Base-by-base conservation (phyloP, 345 rosid genomes). In the Syzygium aqueum region DNA sequence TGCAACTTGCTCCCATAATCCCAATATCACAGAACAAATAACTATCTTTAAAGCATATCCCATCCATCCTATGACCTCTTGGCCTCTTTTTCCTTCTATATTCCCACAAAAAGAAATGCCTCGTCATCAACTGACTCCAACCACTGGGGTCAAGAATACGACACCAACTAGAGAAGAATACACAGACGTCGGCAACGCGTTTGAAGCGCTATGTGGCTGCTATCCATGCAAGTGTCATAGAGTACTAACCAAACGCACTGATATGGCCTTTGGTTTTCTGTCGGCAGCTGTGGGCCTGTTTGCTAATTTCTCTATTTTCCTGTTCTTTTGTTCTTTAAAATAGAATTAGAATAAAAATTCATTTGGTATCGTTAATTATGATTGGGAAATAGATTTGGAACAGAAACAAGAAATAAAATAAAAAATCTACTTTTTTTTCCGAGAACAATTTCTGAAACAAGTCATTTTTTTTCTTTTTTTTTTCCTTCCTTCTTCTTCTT, bases 201-300 rank as follows among this genome's bases (percentile, higher is more conserved):
- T 0, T 19, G 3, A 33, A 73, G 19, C 80, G 0, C 27, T 33
- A 7, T 9, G 0, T 33, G 0, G 80, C 25, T 19, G 0, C 80
- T 73, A 17, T 0, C 49, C 49, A 9, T 8, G 80, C 80, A 33
- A 73, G 80, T 73, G 49, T 0, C 80, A 8, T 19, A 73, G 46
- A 19, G 11, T 5, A 33, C 7, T 19, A 19, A 0, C 25, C 10
- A 33, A 21, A 0, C 13, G 0, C 27, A 2, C 46, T 0, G 14
- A 73, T 37, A 21, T 9, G 80, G 25, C 80, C 25, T 9, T 25
- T 19, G 27, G 7, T 33, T 67, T 73, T 33, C 49, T 37, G 49
- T 43, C 46, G 46, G 46, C 46, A 43, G 46, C 46, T 43, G 7
- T 43, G 46, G 46, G 46, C 46, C 46, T 43, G 46, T 43, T 43